Base-by-base conservation (phyloP, 495 filamentous ascomycete species). In the Podospora pseudopauciseta region DNA sequence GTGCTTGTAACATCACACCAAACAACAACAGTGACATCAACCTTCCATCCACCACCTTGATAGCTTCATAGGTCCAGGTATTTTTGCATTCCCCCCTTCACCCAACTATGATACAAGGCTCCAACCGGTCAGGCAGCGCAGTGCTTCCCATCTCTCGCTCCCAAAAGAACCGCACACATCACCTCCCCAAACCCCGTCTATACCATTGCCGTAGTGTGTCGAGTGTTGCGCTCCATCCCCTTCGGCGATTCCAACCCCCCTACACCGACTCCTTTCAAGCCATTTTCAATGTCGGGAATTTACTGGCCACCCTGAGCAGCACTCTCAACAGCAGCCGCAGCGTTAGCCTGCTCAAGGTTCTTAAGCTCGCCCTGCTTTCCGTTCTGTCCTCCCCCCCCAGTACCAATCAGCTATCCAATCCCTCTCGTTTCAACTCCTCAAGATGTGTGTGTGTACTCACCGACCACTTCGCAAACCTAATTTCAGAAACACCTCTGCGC, bases 381-480 rank as follows among this genome's bases (percentile, higher is more conserved):
- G 83, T 92, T 91, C 95, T 99, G 77, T 81, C 68, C 67, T 66
- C 71, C 60, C 5, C 63, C 28, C 65, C 64, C 32, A 73, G 67
- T 70, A 73, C 68, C 65, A 53, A 64, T 82, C 68, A 76, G 76
- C 65, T 57, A 30, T 1, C 15, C 15, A 30, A 18, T 26, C 69
- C 60, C 28, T 65, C 11, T 62, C 18, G 70, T 32, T 32, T 4
- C 7, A 32, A 7, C 4, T 32, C 30, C 30, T 7, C 30, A 32
- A 49, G 13, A 13, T 6, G 39, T 49, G 30, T 11, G 2, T 39
- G 34, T 39, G 34, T 39, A 89, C 91, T 87, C 77, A 99, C 95
- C 87, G 92, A 85, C 95, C 95, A 99, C 86, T 96, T 97, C 66
- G 94, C 89, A 75, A 97, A 97, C 82, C 89, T 89, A 68, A 99